Percentiles rank a stretch among this genome's conserved stretches.
phyloP scores from a whole-genome alignment of 1,284 basidiomycete species.

The Porogramme epimiltina region DNA sequence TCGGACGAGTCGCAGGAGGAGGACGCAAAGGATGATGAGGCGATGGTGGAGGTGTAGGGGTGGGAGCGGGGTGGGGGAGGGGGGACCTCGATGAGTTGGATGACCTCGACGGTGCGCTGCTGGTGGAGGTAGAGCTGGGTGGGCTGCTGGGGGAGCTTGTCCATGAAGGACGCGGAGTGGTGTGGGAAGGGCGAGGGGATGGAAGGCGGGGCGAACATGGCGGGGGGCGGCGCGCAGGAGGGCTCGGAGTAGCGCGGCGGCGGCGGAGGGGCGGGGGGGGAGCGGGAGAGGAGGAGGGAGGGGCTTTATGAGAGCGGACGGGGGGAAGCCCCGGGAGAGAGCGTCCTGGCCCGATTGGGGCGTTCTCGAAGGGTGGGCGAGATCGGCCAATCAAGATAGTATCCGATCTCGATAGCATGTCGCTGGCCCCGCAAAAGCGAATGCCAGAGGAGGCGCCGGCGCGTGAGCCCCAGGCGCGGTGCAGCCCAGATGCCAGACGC shows the following conservation, averaged over 20 bases:
- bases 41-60: constrained; percentile 33
- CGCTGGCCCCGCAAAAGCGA: too few relatives aligned
- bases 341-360: constrained; percentile 8
- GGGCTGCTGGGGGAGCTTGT: constrained; percentile 34
- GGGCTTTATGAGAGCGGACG: constrained; percentile 21
- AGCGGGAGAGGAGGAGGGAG: constrained; percentile 12
- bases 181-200: constrained; percentile 32
- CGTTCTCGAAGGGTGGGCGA: constrained; percentile 20
- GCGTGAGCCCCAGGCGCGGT: too few relatives aligned
- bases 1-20: constrained; percentile 39
- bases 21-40: constrained; percentile 39
- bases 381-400: constrained; percentile 30
- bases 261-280: constrained; percentile 7
- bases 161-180: constrained; percentile 35
- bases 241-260: not conserved
- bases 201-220: constrained; percentile 23
- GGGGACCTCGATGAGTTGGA: constrained; percentile 70
- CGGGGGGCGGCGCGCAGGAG: constrained; percentile 9
- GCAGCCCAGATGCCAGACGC: constrained; percentile 5
- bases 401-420: constrained; percentile 25
- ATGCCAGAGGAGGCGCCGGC: too few relatives aligned
- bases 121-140: constrained; percentile 52
- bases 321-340: not conserved
- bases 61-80: constrained; percentile 55
- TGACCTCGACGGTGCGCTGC: constrained; percentile 62